phyloP scores from a whole-genome alignment of 2,329 filamentous ascomycete genomes.

The Exophiala xenobiotica region DNA sequence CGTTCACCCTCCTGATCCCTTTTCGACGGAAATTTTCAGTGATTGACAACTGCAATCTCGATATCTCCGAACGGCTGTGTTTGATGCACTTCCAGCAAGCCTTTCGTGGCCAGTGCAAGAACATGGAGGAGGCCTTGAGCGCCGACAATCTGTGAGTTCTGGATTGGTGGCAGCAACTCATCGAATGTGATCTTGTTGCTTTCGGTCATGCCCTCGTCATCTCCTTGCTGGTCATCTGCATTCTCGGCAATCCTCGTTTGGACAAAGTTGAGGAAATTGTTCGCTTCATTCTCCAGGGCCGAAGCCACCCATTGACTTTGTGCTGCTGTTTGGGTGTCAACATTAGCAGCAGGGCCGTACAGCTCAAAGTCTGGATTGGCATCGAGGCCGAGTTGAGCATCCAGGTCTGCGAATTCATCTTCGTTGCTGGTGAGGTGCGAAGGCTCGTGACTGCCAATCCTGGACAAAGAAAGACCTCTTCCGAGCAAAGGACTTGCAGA shows the following conservation, averaged over 20 bases:
- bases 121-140: constrained; percentile 76
- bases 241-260: constrained; percentile 43
- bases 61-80: constrained; percentile 39
- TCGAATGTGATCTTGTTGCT: constrained; percentile 55
- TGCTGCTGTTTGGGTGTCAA: constrained; percentile 51
- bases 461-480: constrained; percentile 28
- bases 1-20: background rate
- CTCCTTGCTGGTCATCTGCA: constrained; percentile 18
- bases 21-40: background rate
- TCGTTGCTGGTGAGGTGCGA: constrained; percentile 18
- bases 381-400: constrained; percentile 35
- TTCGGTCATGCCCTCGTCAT: constrained; percentile 19
- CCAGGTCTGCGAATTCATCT: constrained; percentile 35
- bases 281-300: constrained; percentile 57
- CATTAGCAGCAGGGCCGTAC: constrained; percentile 44
- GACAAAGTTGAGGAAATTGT: constrained; percentile 64
- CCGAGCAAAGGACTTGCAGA: constrained; percentile 61
- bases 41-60: constrained; percentile 20
- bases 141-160: constrained; percentile 60
- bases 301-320: constrained; percentile 49
- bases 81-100: constrained; percentile 63
- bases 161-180: constrained; percentile 61
- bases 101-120: constrained; percentile 67
- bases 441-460: constrained; percentile 28
- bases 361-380: constrained; percentile 42